Conservation (phyloP, 164 flowering plant genomes). For the Magnolia sinica region DNA sequence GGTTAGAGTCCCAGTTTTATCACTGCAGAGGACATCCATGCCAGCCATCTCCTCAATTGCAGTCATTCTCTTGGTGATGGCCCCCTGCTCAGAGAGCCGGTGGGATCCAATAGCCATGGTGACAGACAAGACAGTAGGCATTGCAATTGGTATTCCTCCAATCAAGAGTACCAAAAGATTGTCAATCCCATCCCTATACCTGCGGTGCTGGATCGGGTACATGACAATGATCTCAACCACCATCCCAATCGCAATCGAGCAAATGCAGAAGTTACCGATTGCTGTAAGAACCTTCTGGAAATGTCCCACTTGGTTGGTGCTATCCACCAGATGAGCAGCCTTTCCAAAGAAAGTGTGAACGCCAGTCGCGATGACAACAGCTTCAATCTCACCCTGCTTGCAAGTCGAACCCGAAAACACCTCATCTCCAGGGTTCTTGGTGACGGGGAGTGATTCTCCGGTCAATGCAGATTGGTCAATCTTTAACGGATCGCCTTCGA, state of each 20-base stretch:
- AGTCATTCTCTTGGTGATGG: conserved; percentile 84
- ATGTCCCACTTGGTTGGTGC: conserved; percentile 79
- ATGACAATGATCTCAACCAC: conserved; percentile 60
- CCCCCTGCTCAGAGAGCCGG: conserved; percentile 76
- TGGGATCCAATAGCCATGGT: conserved; percentile 91
- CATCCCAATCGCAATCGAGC: conserved; percentile 69
- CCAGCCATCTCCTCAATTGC: conserved; percentile 91
- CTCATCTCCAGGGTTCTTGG: conserved; percentile 71
- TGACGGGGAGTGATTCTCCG: conserved; percentile 78
- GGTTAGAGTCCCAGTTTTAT: conserved; percentile 40
- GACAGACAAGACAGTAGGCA: conserved; percentile 83
- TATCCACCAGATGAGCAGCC: conserved; percentile 82
- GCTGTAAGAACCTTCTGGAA: conserved; percentile 79
- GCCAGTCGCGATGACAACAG: conserved; percentile 80
- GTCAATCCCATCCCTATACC: conserved; percentile 71
- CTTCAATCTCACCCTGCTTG: conserved; percentile 78
- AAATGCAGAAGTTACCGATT: conserved; percentile 77
- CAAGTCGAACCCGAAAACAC: conserved; percentile 80
- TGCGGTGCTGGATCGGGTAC: conserved; percentile 69
- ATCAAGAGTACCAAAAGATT: conserved; percentile 74
- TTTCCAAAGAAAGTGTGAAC: conserved; percentile 84
- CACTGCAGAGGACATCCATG: conserved; percentile 59
- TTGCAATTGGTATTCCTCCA: conserved; percentile 82
- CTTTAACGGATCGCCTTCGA: conserved; percentile 79
- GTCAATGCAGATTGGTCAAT: conserved; percentile 80